Evolutionary conservation across 2,329 filamentous ascomycete species (phyloP).

Genomic region (Tolypocladium nubicola): DNA sequence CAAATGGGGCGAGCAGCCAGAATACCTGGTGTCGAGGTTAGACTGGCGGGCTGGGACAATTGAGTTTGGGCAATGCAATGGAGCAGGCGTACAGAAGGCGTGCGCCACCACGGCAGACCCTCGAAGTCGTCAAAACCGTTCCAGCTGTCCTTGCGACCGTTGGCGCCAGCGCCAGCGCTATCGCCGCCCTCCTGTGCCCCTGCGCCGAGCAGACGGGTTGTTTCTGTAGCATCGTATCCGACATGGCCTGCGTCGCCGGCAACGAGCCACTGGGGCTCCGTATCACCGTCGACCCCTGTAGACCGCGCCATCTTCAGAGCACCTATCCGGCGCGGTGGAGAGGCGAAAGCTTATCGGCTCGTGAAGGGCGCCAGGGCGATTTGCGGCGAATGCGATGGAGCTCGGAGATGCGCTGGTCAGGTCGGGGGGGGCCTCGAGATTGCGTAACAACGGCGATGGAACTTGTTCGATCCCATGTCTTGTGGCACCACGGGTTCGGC

Average conservation of each 20-base stretch:
- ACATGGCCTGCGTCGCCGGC: not conserved
- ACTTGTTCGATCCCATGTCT: not conserved
- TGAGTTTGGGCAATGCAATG: not conserved
- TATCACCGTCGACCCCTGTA: not conserved
- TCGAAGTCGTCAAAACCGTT: constrained; percentile 46
- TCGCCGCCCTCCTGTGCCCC: not conserved
- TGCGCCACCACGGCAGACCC: constrained; percentile 49
- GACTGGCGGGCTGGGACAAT: constrained; percentile 1
- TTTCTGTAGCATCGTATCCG: not conserved
- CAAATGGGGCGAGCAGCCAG: constrained; percentile 75
- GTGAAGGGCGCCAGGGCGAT: not conserved
- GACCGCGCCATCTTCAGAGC: not conserved
- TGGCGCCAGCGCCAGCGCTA: constrained; percentile 3
- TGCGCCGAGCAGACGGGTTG: constrained; percentile 3
- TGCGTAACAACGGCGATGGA: not conserved
- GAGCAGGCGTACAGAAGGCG: constrained; percentile 43
- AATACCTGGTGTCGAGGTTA: constrained; percentile 45
- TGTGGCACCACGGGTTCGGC: not conserved
- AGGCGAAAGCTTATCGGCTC: not conserved
- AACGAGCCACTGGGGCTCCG: not conserved
- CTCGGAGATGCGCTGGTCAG: not conserved
- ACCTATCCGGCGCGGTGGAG: not conserved
- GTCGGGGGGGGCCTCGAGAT: not conserved
- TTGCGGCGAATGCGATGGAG: not conserved
- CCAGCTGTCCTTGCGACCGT: constrained; percentile 25